Evolutionary conservation across 2,329 filamentous ascomycete genomes (phyloP), one percentile per base, ranked within the genome.

Genomic region (Colletotrichum spaethianum): DNA sequence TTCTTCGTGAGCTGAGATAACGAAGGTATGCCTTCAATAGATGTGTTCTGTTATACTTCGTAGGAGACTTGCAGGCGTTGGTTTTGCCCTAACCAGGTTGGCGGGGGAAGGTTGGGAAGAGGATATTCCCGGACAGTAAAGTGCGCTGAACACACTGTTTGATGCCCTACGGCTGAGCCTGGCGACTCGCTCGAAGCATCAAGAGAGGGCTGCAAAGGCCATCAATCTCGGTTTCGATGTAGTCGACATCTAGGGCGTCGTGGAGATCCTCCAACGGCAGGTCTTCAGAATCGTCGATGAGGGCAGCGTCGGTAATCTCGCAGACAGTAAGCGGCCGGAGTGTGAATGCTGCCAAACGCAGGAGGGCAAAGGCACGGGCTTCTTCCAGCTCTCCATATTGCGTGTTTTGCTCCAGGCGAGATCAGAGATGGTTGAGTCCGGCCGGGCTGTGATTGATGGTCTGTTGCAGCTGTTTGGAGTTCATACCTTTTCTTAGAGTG

Each of bases 331-430:
- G 60, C 0, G 77, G 76, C 0, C 62, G 46, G 1, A 63, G 6
- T 0, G 77, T 63, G 57, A 80, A 81, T 0, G 78, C 74, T 0
- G 76, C 63, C 80, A 78, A 82, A 2, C 76, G 78, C 0, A 83
- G 66, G 0, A 83, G 73, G 0, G 75, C 62, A 3, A 81, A 67
- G 4, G 77, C 77, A 0, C 81, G 75, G 2, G 63, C 16, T 50
- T 71, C 74, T 0, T 78, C 76, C 1, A 33, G 48, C 0, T 75
- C 61, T 1, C 33, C 38, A 7, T 77, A 67, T 0, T 50, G 3
- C 0, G 31, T 40, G 82, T 79, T 28, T 60, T 76, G 3, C 68
- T 56, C 79, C 79, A 82, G 56, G 77, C 78, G 18, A 74, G 74
- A 12, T 81, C 76, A 83, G 0, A 81, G 63, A 1, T 60, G 38